Percentiles rank a stretch among this genome's conserved stretches.
phyloP scores from a whole-genome alignment of 495 filamentous ascomycete species.

The Hypoxylon fuscum region DNA sequence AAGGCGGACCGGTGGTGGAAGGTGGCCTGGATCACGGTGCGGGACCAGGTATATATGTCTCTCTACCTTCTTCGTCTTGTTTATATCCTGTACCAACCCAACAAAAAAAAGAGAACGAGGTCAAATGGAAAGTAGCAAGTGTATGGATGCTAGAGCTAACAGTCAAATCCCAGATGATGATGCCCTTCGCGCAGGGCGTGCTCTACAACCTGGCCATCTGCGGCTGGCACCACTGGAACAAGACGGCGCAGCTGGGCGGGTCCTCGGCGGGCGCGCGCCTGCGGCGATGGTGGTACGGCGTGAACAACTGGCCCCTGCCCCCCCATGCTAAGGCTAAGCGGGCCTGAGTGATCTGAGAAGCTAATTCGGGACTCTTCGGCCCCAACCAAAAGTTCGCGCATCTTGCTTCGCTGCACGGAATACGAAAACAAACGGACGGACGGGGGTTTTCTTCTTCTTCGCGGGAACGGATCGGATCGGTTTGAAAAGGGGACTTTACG shows the following conservation, averaged over 20 bases:
- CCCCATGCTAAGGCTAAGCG: no score
- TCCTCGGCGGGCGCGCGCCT: conserved; percentile 73
- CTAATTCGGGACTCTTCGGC: neutral
- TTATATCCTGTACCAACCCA: no score
- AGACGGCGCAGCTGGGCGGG: conserved; percentile 72
- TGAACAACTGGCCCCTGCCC: conserved; percentile 81
- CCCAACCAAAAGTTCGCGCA: neutral
- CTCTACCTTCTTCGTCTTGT: neutral
- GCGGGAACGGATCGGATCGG: neutral
- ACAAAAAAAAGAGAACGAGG: no score
- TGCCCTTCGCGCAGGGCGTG: conserved; percentile 83
- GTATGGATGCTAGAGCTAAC: no score
- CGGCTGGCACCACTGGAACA: conserved; percentile 88
- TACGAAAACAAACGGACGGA: neutral
- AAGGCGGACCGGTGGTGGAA: conserved; percentile 78
- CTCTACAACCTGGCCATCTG: conserved; percentile 81
- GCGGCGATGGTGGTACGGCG: conserved; percentile 88
- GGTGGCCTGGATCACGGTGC: conserved; percentile 81
- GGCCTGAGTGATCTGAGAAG: neutral
- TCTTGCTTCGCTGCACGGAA: neutral
- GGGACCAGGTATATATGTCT: conserved; percentile 77
- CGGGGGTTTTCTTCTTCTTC: neutral
- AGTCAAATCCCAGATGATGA: conserved; percentile 75
- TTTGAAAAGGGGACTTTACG: no score
- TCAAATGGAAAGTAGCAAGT: no score